phyloP scores from a whole-genome alignment of 2,329 filamentous ascomycete species.

The Fusarium praegraminearum region DNA sequence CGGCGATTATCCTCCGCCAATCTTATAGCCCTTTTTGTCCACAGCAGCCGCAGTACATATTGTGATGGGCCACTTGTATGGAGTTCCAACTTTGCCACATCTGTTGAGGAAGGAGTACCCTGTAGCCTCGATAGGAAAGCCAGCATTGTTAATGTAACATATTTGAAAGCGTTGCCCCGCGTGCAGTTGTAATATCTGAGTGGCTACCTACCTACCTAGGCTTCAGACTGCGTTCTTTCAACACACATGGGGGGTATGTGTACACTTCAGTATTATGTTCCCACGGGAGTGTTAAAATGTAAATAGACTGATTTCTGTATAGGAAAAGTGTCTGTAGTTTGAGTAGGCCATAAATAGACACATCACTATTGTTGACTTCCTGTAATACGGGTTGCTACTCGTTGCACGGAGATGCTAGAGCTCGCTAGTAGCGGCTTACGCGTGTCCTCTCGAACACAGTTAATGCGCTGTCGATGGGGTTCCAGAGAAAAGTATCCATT shows the following conservation, averaged over 20 bases:
- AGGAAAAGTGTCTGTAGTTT: background rate
- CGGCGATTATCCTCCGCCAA: slow-evolving; percentile 20
- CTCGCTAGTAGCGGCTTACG: slow-evolving; percentile 45
- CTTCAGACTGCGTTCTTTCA: background rate
- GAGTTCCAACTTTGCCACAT: background rate
- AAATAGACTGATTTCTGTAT: slow-evolving; percentile 20
- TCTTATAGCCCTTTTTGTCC: background rate
- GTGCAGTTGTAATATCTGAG: background rate
- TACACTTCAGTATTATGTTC: background rate
- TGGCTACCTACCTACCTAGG: too few species aligned
- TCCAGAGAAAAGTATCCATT: slow-evolving; percentile 1
- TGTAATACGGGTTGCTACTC: background rate
- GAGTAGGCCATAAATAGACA: slow-evolving; percentile 3
- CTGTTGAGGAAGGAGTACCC: background rate
- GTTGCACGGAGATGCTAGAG: slow-evolving; percentile 9
- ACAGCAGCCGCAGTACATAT: background rate
- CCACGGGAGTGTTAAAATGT: background rate
- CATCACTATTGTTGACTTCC: background rate
- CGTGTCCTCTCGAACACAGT: slow-evolving; percentile 22
- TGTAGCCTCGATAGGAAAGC: background rate
- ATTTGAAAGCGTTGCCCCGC: background rate
- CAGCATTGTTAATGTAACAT: background rate
- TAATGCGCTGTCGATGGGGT: slow-evolving; percentile 15
- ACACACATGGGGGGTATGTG: background rate
- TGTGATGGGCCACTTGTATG: background rate